These are phyloP conservation scores for Paecilomyces variotii DNA, from an alignment of 2,329 filamentous ascomycete genomes.

Conservation along the genomic window DNA sequence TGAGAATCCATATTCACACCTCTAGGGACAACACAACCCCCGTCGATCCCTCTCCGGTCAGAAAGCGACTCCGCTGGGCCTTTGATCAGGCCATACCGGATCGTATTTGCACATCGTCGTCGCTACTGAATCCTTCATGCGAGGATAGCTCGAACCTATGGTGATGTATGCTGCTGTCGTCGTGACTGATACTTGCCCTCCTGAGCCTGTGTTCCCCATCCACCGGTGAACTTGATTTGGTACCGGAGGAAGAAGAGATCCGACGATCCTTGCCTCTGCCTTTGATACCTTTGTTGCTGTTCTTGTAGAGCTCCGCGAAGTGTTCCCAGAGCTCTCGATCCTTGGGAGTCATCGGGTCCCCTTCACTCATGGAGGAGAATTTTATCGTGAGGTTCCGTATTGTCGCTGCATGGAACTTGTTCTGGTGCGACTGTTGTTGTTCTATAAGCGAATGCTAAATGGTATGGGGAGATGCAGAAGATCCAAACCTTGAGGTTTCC, in stretches of 20 bases:
- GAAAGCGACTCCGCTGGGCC: background rate
- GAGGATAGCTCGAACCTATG: constrained; percentile 22
- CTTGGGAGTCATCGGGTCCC: constrained; percentile 55
- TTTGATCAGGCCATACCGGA: background rate
- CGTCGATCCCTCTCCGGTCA: background rate
- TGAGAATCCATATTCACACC: background rate
- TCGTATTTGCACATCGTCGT: constrained; percentile 14
- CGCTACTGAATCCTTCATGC: constrained; percentile 23
- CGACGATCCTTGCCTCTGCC: constrained; percentile 75
- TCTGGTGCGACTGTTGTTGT: constrained; percentile 66
- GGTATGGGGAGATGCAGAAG: constrained; percentile 1
- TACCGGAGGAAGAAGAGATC: constrained; percentile 23
- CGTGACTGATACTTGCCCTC: constrained; percentile 1
- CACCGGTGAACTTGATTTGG: constrained; percentile 12
- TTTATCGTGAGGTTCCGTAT: constrained; percentile 61
- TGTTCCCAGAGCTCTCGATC: constrained; percentile 78
- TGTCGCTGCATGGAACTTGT: constrained; percentile 79
- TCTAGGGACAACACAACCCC: background rate
- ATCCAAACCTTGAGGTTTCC: constrained; percentile 76
- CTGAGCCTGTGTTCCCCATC: constrained; percentile 8
- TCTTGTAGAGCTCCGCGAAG: constrained; percentile 84
- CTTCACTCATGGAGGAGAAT: constrained; percentile 57
- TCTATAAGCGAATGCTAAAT: constrained; percentile 2
- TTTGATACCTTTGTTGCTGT: constrained; percentile 97
- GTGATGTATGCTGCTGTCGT: constrained; percentile 18